These are phyloP conservation scores for Tylopilus plumbeoviolaceoides DNA, from an alignment of 768 basidiomycete genomes.

Conservation along the genomic window DNA sequence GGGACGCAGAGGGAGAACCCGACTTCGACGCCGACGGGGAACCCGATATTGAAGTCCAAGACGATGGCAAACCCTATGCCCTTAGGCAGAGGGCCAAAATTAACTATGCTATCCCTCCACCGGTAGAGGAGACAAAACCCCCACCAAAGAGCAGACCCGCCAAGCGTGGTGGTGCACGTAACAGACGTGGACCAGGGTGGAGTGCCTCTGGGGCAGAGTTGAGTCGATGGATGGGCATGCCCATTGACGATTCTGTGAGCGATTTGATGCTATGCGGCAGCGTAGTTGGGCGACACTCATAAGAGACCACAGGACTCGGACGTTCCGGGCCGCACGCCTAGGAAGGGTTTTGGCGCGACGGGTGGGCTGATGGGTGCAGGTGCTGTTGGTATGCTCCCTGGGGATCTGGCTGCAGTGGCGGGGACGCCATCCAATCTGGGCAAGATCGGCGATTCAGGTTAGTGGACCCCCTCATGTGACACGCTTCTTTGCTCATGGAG, in stretches of 20 bases:
- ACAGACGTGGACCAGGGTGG: constrained; percentile 61
- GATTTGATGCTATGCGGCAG: background rate
- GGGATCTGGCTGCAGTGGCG: constrained; percentile 55
- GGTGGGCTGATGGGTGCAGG: constrained; percentile 51
- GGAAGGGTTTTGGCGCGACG: constrained; percentile 56
- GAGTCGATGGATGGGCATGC: constrained; percentile 72
- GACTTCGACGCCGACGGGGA: constrained; percentile 39
- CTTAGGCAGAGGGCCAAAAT: constrained; percentile 60
- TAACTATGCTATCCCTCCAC: constrained; percentile 80
- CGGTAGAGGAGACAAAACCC: constrained; percentile 62
- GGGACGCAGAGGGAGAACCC: constrained; percentile 37
- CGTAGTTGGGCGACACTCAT: background rate
- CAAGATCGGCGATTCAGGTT: constrained; percentile 76
- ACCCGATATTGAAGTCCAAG: constrained; percentile 37
- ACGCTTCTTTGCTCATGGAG: constrained; percentile 7
- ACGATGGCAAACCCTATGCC: constrained; percentile 44
- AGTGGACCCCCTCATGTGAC: constrained; percentile 21
- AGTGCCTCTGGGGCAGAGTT: constrained; percentile 76
- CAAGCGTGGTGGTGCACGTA: constrained; percentile 36
- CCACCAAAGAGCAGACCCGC: constrained; percentile 37
- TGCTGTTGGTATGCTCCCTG: constrained; percentile 51
- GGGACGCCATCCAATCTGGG: constrained; percentile 85
- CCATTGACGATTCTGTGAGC: constrained; percentile 63
- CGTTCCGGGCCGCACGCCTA: constrained; percentile 58
- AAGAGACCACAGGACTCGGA: constrained; percentile 61